Conservation (phyloP, 1,139 yeast species). For the Wickerhamomyces sp. region DNA sequence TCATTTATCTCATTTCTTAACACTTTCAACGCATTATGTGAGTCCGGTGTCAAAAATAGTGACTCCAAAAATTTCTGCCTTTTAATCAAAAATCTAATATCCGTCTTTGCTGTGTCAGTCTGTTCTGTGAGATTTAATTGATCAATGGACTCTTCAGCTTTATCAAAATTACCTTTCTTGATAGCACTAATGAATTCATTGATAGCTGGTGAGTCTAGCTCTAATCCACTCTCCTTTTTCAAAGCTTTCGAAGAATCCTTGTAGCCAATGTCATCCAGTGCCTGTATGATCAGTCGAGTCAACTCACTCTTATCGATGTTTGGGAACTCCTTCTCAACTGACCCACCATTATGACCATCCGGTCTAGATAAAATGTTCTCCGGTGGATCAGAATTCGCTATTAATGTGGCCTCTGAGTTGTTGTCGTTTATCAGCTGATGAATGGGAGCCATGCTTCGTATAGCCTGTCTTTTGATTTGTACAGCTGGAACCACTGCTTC, state of each 20-base stretch:
- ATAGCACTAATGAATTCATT: constrained; percentile 35
- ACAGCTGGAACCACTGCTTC: not conserved
- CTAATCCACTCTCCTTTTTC: constrained; percentile 34
- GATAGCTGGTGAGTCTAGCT: constrained; percentile 38
- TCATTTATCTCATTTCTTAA: constrained; percentile 35
- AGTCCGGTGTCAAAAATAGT: constrained; percentile 28
- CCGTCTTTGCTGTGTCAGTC: constrained; percentile 9
- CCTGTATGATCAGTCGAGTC: constrained; percentile 43
- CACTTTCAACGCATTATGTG: constrained; percentile 36
- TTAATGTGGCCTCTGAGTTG: not conserved
- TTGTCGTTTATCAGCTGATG: constrained; percentile 4
- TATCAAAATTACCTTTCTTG: constrained; percentile 37
- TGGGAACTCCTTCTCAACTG: constrained; percentile 21
- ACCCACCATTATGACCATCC: constrained; percentile 1
- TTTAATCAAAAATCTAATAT: constrained; percentile 30
- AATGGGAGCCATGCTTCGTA: constrained; percentile 6
- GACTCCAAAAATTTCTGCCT: constrained; percentile 37
- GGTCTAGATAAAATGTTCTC: not conserved
- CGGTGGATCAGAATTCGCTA: not conserved
- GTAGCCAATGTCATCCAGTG: constrained; percentile 46
- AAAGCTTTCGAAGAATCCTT: constrained; percentile 32
- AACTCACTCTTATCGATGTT: constrained; percentile 35
- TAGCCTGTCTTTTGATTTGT: not conserved
- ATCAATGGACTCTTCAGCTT: constrained; percentile 32
- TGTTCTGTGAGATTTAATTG: constrained; percentile 24